These are phyloP conservation scores for Pseudocercospora pini-densiflorae DNA, from an alignment of 2,329 filamentous ascomycete species.

Conservation along the genomic window DNA sequence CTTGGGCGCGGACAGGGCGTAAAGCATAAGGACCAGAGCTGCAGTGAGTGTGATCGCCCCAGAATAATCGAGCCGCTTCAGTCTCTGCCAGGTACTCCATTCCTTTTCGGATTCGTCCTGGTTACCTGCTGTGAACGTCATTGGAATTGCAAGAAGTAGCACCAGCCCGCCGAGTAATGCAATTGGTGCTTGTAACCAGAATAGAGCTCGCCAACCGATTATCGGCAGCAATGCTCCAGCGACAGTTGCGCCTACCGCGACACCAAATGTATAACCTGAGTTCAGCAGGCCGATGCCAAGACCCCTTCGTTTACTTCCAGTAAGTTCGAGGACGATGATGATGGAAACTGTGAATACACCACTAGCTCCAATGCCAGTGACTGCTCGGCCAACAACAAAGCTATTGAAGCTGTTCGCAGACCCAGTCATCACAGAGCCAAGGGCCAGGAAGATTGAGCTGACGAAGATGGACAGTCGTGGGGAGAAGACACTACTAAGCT, in stretches of 20 bases:
- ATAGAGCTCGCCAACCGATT: conserved; percentile 75
- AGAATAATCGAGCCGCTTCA: conserved; percentile 73
- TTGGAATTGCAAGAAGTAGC: conserved; percentile 69
- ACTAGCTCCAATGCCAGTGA: conserved; percentile 71
- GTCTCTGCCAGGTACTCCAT: conserved; percentile 53
- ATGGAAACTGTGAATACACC: conserved; percentile 75
- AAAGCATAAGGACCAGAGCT: conserved; percentile 73
- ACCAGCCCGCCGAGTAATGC: conserved; percentile 64
- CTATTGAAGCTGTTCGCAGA: conserved; percentile 60
- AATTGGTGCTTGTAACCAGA: conserved; percentile 72
- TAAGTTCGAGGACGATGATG: conserved; percentile 77
- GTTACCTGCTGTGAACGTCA: conserved; percentile 40
- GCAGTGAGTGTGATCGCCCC: conserved; percentile 68
- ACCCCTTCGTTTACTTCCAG: conserved; percentile 68
- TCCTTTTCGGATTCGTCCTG: conserved; percentile 22
- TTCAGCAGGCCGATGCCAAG: conserved; percentile 77
- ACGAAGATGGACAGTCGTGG: conserved; percentile 68
- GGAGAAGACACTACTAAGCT: conserved; percentile 75
- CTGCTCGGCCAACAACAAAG: conserved; percentile 71
- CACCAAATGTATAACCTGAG: conserved; percentile 70
- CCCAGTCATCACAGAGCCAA: conserved; percentile 69
- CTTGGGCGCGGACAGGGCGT: conserved; percentile 67
- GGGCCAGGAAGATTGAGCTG: conserved; percentile 61
- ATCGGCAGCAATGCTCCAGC: conserved; percentile 66
- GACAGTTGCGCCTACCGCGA: conserved; percentile 72